These are phyloP conservation scores for Neopestalotiopsis sp. DNA, from an alignment of 2,329 filamentous ascomycete species.

Conservation along the genomic window DNA sequence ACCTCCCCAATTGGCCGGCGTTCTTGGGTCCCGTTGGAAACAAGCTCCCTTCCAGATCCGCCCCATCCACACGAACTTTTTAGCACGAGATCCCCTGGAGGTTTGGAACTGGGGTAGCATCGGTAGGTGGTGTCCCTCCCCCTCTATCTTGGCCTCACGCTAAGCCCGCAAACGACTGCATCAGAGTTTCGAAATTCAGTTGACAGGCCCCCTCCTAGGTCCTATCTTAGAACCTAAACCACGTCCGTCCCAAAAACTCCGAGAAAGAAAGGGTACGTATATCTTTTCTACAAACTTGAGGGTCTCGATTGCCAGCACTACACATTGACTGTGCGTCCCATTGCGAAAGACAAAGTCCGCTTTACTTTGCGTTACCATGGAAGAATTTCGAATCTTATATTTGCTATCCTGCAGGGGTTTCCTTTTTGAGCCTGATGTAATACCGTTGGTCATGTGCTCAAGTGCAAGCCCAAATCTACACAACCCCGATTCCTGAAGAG, in stretches of 20 bases:
- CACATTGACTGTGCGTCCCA: too few species aligned
- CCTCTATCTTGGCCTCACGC: constrained; percentile 4
- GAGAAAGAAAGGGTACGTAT: not conserved
- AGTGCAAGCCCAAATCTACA: too few species aligned
- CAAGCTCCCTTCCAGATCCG: constrained; percentile 13
- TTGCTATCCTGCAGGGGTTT: too few species aligned
- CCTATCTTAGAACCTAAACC: not conserved
- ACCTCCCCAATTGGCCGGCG: constrained; percentile 7
- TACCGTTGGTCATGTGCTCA: too few species aligned
- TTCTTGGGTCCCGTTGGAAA: constrained; percentile 13
- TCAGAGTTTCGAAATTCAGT: constrained; percentile 17
- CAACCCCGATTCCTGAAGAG: too few species aligned
- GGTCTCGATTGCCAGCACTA: too few species aligned
- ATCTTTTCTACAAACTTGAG: too few species aligned
- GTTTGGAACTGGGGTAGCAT: not conserved
- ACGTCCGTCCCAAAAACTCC: not conserved
- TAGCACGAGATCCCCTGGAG: constrained; percentile 14
- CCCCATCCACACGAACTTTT: constrained; percentile 13
- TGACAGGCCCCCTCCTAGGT: constrained; percentile 9
- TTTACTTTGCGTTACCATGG: too few species aligned
- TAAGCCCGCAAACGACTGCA: constrained; percentile 10
- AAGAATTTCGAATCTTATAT: too few species aligned
- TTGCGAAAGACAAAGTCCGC: too few species aligned
- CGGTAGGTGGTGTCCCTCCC: not conserved
- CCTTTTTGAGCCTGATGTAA: too few species aligned